phyloP scores from a whole-genome alignment of 164 flowering plant genomes.

The Vitis cinerea region DNA sequence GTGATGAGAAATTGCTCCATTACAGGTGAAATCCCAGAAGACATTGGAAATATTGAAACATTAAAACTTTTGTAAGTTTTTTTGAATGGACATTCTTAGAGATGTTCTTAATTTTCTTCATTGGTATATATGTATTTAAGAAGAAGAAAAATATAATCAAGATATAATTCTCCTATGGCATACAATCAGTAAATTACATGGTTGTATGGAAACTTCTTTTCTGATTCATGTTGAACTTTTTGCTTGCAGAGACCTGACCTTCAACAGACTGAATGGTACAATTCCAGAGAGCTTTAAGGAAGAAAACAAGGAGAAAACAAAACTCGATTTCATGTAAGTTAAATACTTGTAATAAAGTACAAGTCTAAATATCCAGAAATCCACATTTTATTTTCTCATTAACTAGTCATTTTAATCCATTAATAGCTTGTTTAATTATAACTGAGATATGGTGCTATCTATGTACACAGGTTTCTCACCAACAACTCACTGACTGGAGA shows the following conservation, averaged over 20 bases:
- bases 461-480: slow-evolving; percentile 56
- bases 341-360: neutral
- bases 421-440: neutral
- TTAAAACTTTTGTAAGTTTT: slow-evolving; percentile 57
- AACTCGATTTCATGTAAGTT: slow-evolving; percentile 35
- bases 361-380: neutral
- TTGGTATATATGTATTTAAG: too few species aligned
- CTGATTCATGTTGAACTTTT: neutral
- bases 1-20: slow-evolving; percentile 67
- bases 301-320: neutral
- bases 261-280: slow-evolving; percentile 52
- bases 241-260: slow-evolving; percentile 57
- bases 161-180: too few species aligned
- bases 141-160: too few species aligned
- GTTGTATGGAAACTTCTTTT: too few species aligned
- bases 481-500: slow-evolving; percentile 63
- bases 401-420: too few species aligned
- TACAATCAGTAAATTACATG: too few species aligned
- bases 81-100: neutral
- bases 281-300: slow-evolving; percentile 34
- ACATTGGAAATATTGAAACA: slow-evolving; percentile 31
- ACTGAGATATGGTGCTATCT: slow-evolving; percentile 1
- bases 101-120: too few species aligned
- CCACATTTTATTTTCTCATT: too few species aligned
- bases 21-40: slow-evolving; percentile 53